Evolutionary conservation across 805 yeast species (phyloP), one percentile per base, ranked within the genome.

Genomic region (Suhomyces tanzawaensis): DNA sequence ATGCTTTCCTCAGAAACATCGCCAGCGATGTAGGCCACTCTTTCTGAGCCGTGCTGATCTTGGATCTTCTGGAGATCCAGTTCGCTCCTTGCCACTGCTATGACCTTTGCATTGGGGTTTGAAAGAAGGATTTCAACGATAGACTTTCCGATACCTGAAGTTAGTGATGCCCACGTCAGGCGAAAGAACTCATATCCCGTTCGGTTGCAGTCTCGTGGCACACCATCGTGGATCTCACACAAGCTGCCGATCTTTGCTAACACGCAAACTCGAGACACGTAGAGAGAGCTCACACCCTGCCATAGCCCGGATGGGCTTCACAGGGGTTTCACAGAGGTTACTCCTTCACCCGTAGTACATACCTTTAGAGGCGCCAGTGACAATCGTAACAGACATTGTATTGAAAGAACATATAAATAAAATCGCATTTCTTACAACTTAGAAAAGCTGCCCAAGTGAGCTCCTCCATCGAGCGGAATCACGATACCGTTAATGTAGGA

Each of bases 81-180:
- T 31, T 66, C 70, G 3, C 85, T 69, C 49, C 97, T 76, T 0
- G 96, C 90, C 19, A 87, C 76, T 0, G 88, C 88, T 9, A 85
- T 74, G 4, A 85, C 76, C 26, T 67, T 66, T 34, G 61, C 52
- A 15, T 39, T 35, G 1, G 75, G 57, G 11, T 48, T 39, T 18
- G 54, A 46, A 0, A 64, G 48, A 1, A 89, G 61, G 14, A 77
- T 60, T 12, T 66, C 51, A 26, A 82, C 87, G 47, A 84, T 79
- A 1, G 89, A 74, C n/a, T 71, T 75, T 2, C 99, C 99, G 52
- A 91, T 82, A 4, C 97, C 95, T 67, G 33, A 6, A 3, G 48
- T 45, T 38, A 47, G 45, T n/a, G n/a, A n/a, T n/a, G n/a, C n/a
- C n/a, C n/a, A n/a, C n/a, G n/a, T n/a, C n/a, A n/a, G n/a, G n/a